Conservation (phyloP, 176 grass and related monocot species). For the Aegilops tauschii region DNA sequence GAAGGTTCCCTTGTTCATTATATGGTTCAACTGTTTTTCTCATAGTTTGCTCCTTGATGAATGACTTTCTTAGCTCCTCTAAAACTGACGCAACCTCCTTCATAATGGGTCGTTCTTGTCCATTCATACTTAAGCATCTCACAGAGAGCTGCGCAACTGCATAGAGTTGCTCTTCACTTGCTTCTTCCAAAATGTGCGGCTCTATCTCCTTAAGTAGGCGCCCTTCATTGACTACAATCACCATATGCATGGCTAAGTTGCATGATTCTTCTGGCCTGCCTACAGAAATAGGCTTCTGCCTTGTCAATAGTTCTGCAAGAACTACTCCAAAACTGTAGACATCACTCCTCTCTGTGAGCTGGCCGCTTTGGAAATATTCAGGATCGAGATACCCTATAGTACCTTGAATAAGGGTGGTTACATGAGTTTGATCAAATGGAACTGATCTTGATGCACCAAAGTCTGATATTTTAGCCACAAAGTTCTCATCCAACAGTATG, state of each 20-base stretch:
- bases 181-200: constrained; percentile 37
- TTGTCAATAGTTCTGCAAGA: constrained; percentile 50
- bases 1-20: neutral
- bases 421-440: constrained; percentile 53
- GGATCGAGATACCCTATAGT: constrained; percentile 63
- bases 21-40: neutral
- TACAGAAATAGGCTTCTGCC: constrained; percentile 41
- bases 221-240: constrained; percentile 29
- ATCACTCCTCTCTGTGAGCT: constrained; percentile 51
- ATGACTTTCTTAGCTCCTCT: constrained; percentile 23
- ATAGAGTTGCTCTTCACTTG: constrained; percentile 34
- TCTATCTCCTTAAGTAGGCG: constrained; percentile 37
- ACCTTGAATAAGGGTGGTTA: constrained; percentile 61
- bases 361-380: constrained; percentile 55
- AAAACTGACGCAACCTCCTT: constrained; percentile 42
- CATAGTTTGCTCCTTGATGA: neutral
- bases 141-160: constrained; percentile 29
- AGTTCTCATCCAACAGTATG: constrained; percentile 52
- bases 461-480: constrained; percentile 54
- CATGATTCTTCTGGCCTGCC: constrained; percentile 37
- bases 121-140: constrained; percentile 51
- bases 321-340: constrained; percentile 67
- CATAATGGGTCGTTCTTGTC: constrained; percentile 47
- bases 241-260: constrained; percentile 43
- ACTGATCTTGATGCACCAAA: constrained; percentile 56